phyloP scores from a whole-genome alignment of 306 rosid genomes.

The Benincasa hispida region DNA sequence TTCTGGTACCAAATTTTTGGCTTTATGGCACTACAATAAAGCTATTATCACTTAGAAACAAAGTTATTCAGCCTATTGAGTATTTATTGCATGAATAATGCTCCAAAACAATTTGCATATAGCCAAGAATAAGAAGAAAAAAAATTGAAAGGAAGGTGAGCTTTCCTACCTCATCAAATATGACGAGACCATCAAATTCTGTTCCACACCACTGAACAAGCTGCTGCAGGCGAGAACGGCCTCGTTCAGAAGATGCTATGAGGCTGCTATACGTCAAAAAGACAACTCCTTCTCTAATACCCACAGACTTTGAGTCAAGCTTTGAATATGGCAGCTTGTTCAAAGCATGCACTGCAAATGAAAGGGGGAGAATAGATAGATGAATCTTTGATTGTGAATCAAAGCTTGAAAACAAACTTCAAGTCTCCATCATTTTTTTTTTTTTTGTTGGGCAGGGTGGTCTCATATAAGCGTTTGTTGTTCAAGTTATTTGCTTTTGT shows the following conservation, averaged over 20 bases:
- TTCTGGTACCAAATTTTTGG: slow-evolving; percentile 97
- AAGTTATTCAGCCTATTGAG: slow-evolving; percentile 24
- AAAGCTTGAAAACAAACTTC: not conserved
- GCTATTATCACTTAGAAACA: slow-evolving; percentile 39
- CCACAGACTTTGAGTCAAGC: slow-evolving; percentile 95
- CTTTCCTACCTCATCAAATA: slow-evolving; percentile 76
- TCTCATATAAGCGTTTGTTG: not conserved
- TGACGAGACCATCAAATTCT: slow-evolving; percentile 66
- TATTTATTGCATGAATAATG: not conserved
- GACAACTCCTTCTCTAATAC: slow-evolving; percentile 85
- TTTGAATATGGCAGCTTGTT: slow-evolving; percentile 97
- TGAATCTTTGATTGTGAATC: slow-evolving; percentile 10
- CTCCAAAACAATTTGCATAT: not conserved
- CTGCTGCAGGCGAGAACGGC: slow-evolving; percentile 89
- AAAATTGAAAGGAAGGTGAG: not conserved
- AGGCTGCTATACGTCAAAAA: slow-evolving; percentile 91
- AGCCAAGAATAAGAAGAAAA: not conserved
- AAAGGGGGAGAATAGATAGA: slow-evolving; percentile 2
- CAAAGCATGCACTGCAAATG: slow-evolving; percentile 85
- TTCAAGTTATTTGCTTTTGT: not conserved
- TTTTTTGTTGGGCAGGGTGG: not conserved
- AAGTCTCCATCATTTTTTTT: not conserved
- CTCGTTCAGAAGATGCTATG: slow-evolving; percentile 93
- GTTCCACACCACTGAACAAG: slow-evolving; percentile 95
- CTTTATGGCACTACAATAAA: slow-evolving; percentile 94